Evolutionary conservation across 164 flowering plant genomes (phyloP), one percentile per base, ranked within the genome.

Genomic region (Aristolochia contorta): DNA sequence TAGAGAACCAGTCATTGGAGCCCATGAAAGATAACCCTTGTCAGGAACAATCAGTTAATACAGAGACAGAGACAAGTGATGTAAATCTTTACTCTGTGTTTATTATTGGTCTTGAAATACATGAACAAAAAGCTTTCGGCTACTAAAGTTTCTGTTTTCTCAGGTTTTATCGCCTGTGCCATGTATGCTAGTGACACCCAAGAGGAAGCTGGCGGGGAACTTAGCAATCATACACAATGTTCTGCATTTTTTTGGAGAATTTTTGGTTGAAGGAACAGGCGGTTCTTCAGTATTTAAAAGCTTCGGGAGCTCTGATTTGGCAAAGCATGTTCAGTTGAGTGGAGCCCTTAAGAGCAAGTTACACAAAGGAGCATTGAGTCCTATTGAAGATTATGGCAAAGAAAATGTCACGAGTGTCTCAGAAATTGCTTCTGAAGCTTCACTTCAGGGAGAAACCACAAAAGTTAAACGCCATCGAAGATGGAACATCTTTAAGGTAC

Each of bases 251-350:
- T 83, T 74, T 83, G 96, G 90, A 54, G 90, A 89, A 66, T 82
- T 83, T 72, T 71, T 86, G 75, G 96, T 94, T 21, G 97, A 91
- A 81, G 99, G 99, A 63, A 89, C 95, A 60, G 97, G 90, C 23
- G 99, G 96, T 16, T 79, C 96, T 62, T 79, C 96, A 61, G 86
- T 84, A 57, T 89, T 91, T 54, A 33, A 56, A 55, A 67, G 64
- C 32, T 70, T 79, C 22, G 70, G 67, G 24, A 72, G 56, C 63
- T 65, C 75, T 53, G 91, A 80, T 61, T 62, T 54, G 32, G 60
- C 62, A 69, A 81, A 75, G 65, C 53, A 65, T 65, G 90, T 82
- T 57, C 77, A 77, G 21, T 47, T 69, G 56, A 75, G 64, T 32
- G 81, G 67, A 58, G 50, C 52, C 37, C 72, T 70, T 32, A 85